These are phyloP conservation scores for Fragaria ananassa DNA, from an alignment of 306 rosid genomes.

Conservation along the genomic window DNA sequence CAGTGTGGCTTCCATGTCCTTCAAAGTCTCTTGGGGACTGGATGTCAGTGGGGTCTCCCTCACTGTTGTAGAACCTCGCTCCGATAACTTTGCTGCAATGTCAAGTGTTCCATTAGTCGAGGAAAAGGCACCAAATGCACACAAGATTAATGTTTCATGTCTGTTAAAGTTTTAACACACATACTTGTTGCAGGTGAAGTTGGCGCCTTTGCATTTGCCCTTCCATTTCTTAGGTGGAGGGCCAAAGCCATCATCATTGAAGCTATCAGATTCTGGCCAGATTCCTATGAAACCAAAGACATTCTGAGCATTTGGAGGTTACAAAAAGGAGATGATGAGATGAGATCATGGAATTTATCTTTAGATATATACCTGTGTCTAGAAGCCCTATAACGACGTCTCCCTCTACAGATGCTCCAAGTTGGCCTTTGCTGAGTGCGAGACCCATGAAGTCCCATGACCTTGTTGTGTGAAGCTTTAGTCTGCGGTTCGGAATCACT, in stretches of 20 bases:
- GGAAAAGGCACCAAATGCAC: background rate
- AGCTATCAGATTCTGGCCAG: slow-evolving; percentile 42
- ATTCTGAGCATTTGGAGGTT: no score
- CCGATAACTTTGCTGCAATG: slow-evolving; percentile 34
- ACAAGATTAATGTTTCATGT: background rate
- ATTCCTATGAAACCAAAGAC: slow-evolving; percentile 23
- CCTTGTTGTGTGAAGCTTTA: slow-evolving; percentile 38
- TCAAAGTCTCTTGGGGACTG: slow-evolving; percentile 31
- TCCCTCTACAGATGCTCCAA: slow-evolving; percentile 11
- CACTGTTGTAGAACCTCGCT: slow-evolving; percentile 25
- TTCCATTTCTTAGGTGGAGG: slow-evolving; percentile 40
- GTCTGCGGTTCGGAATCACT: slow-evolving; percentile 32
- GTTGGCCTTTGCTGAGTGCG: background rate
- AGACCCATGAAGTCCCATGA: slow-evolving; percentile 42
- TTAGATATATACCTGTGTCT: slow-evolving; percentile 25
- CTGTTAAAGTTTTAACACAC: no score
- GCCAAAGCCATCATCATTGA: slow-evolving; percentile 21
- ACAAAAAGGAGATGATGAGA: no score
- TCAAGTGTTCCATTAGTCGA: background rate
- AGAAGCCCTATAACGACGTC: slow-evolving; percentile 31
- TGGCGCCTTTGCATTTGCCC: slow-evolving; percentile 25
- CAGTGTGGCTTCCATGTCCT: slow-evolving; percentile 36
- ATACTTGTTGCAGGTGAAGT: slow-evolving; percentile 43
- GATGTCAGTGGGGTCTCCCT: slow-evolving; percentile 10
- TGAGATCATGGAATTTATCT: background rate